phyloP scores from a whole-genome alignment of 371 early-diverging fungal genomes.

The Blakeslea trispora region DNA sequence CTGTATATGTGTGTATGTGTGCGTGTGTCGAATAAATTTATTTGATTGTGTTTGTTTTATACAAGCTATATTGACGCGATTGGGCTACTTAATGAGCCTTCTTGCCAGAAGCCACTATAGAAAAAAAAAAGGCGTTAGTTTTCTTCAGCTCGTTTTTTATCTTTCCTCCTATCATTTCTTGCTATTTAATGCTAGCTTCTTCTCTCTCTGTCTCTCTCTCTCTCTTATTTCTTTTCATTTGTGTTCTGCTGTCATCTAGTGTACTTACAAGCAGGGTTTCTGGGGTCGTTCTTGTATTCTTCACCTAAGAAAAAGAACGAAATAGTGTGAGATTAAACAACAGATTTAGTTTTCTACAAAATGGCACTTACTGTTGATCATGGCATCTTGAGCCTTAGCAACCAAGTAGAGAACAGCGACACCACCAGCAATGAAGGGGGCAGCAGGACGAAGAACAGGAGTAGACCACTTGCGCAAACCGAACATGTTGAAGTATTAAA shows the following conservation, averaged over 20 bases:
- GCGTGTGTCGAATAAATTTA: not conserved
- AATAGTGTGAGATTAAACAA: not conserved
- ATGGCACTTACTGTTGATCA: slow-evolving; percentile 50
- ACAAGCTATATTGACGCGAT: no score
- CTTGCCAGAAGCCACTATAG: slow-evolving; percentile 53
- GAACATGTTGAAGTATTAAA: slow-evolving; percentile 37
- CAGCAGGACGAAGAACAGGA: slow-evolving; percentile 50
- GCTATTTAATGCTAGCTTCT: no score
- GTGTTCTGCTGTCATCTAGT: not conserved
- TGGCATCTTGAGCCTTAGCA: slow-evolving; percentile 50
- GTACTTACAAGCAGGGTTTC: slow-evolving; percentile 61
- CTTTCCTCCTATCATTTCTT: no score
- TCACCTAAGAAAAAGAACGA: slow-evolving; percentile 35
- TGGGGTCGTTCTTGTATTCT: slow-evolving; percentile 56
- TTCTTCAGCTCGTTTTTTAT: not conserved
- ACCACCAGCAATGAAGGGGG: slow-evolving; percentile 54
- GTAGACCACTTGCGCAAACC: slow-evolving; percentile 57
- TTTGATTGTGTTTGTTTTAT: not conserved
- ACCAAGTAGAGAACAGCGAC: slow-evolving; percentile 47
- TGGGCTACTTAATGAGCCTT: slow-evolving; percentile 48
- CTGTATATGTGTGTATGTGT: no score
- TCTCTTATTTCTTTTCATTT: not conserved
- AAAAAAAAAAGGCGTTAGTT: slow-evolving; percentile 10
- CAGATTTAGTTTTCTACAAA: no score
- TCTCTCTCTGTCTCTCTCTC: not conserved